Base-by-base conservation (phyloP, 129 eudicot genomes). In the Centrapalus pauciflorus region DNA sequence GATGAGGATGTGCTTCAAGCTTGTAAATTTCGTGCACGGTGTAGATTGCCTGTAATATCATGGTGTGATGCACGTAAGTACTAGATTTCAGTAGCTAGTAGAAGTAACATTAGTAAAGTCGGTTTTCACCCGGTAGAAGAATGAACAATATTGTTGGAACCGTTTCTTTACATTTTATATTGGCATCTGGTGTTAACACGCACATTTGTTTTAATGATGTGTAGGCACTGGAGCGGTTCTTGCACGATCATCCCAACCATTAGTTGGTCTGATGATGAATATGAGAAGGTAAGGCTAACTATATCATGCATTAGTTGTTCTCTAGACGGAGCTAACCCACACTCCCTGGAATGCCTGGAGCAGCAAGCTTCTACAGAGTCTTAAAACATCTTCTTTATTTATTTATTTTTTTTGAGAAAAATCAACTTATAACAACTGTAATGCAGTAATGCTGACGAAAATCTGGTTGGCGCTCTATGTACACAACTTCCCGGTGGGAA, bases 181-280 rank as follows among this genome's bases (percentile, higher is more conserved):
- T 19, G 56, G 59, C 19, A 29, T 55, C 34, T 55, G 48, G n/a
- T 28, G 61, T 61, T 69, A 43, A 33, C 41, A 32, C 27, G 16
- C 48, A 55, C 35, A 38, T 50, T 70, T 66, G 38, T 67, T 51
- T 12, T 29, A 40, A 58, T 66, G 48, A 46, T 40, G 32, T 73
- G 65, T 62, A 94, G 97, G 64, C 64, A 84, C 83, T 55, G 95
- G 97, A 56, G 99, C 99, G 14, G 97, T 94, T 66, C 95, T 94
- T 67, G 99, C 97, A 50, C 85, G 99, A 37, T 94, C 99, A 56
- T 94, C 99, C 14, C 99, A 94, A 68, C 99, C 99, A 10, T 70
- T 94, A 54, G 97, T 94, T 77, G 99, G 99, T 51, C 83, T 94
- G 59, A 86, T 94, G 99, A 94, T 94, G 99, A 94, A 94, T 76